A percentile compares a stretch with the other conserved stretches of the same genome.
These are phyloP conservation scores for Syncephalis fuscata DNA, from an alignment of 371 early-diverging fungal species.

Conservation along the genomic window DNA sequence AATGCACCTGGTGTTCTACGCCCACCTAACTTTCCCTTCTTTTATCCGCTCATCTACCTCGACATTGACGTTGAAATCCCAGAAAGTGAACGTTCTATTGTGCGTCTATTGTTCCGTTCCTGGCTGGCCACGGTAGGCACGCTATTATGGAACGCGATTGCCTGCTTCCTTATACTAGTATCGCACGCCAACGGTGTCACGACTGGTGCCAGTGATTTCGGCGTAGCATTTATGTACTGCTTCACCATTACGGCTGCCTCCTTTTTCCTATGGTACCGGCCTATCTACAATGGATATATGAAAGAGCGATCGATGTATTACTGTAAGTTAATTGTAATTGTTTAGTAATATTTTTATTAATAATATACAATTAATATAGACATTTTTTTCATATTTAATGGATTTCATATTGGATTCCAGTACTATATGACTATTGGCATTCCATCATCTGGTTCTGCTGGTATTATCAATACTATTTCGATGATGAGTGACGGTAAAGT, in stretches of 20 bases:
- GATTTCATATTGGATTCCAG: constrained; percentile 63
- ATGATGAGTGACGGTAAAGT: constrained; percentile 47
- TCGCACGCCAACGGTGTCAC: constrained; percentile 43
- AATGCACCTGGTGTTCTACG: constrained; percentile 18
- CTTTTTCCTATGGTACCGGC: constrained; percentile 80
- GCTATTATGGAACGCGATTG: constrained; percentile 61
- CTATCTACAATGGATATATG: constrained; percentile 77
- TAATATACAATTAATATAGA: no score
- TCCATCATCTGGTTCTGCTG: constrained; percentile 65
- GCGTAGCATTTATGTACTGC: constrained; percentile 56
- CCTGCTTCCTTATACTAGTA: constrained; percentile 52
- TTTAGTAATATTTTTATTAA: no score
- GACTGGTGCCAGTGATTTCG: constrained; percentile 56
- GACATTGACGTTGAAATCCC: constrained; percentile 63
- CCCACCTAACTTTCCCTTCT: constrained; percentile 71
- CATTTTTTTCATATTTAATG: constrained; percentile 71
- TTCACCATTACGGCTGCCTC: constrained; percentile 59
- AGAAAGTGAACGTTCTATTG: constrained; percentile 33
- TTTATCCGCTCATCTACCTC: constrained; percentile 68
- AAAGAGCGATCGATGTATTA: constrained; percentile 75
- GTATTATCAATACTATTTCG: constrained; percentile 58
- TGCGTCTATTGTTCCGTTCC: constrained; percentile 47
- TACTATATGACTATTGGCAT: constrained; percentile 78
- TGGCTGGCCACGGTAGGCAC: constrained; percentile 62
- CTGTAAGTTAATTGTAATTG: constrained; percentile 48